These are phyloP conservation scores for Aphanomyces stellatus DNA, from an alignment of 352 stramenopile species.

Conservation along the genomic window DNA sequence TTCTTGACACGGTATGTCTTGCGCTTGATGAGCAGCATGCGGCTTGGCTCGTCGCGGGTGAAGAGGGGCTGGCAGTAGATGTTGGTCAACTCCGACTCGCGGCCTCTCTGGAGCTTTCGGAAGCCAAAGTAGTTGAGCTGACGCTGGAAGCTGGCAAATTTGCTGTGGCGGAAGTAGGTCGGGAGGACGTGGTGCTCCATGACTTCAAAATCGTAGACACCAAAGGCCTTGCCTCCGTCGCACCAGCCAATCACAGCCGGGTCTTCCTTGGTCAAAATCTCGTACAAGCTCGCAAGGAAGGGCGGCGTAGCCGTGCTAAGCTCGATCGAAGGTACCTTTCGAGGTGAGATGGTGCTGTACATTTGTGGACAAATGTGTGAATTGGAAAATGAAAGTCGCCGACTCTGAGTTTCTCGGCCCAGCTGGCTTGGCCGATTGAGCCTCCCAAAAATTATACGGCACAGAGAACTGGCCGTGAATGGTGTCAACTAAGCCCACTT, in stretches of 20 bases:
- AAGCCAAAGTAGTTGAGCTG: constrained; percentile 89
- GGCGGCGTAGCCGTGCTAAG: background rate
- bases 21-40: constrained; percentile 65
- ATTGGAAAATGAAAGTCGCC: too few relatives aligned
- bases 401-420: too few relatives aligned
- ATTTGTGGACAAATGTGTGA: too few relatives aligned
- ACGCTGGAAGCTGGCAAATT: constrained; percentile 83
- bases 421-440: too few relatives aligned
- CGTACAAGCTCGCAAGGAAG: constrained; percentile 67
- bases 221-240: constrained; percentile 52
- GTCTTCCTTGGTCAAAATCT: constrained; percentile 66
- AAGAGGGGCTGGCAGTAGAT: constrained; percentile 67
- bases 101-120: constrained; percentile 28
- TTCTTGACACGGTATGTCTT: constrained; percentile 28
- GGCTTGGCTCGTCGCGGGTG: constrained; percentile 40
- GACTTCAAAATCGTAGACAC: constrained; percentile 48
- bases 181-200: constrained; percentile 71
- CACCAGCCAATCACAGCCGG: constrained; percentile 57
- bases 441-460: too few relatives aligned
- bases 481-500: too few relatives aligned
- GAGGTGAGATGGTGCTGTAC: too few relatives aligned
- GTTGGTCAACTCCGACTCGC: constrained; percentile 60
- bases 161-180: constrained; percentile 91
- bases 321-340: background rate
- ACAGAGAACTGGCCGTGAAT: too few relatives aligned